Conservation (phyloP, 768 basidiomycete genomes). For the Kwoniella pini region DNA sequence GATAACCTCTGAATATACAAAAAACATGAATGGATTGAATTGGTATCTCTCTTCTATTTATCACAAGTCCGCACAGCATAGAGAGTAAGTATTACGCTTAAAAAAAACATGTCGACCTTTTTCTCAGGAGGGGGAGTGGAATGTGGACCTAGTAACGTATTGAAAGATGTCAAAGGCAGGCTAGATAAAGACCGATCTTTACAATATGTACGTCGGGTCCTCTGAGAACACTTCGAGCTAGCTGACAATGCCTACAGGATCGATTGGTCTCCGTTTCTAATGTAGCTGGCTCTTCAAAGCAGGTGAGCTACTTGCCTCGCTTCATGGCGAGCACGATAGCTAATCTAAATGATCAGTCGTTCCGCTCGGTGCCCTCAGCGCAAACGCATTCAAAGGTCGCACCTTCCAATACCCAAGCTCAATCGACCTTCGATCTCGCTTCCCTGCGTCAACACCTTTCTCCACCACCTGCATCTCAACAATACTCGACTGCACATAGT, state of each 20-base stretch:
- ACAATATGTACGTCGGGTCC: slow-evolving; percentile 33
- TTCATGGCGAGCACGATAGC: too few relatives aligned
- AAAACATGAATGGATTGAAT: too few relatives aligned
- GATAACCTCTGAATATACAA: too few relatives aligned
- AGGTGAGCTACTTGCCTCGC: slow-evolving; percentile 6
- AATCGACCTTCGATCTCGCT: slow-evolving; percentile 38
- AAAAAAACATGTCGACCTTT: slow-evolving; percentile 38
- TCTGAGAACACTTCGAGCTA: not conserved
- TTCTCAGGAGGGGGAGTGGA: slow-evolving; percentile 38
- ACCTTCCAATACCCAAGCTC: not conserved
- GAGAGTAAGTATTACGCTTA: too few relatives aligned
- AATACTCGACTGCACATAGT: not conserved
- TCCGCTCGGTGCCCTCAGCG: slow-evolving; percentile 2
- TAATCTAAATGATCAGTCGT: slow-evolving; percentile 17
- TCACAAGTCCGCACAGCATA: too few relatives aligned
- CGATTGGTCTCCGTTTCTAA: slow-evolving; percentile 34
- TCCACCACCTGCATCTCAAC: slow-evolving; percentile 15
- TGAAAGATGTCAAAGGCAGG: slow-evolving; percentile 39
- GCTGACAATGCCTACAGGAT: slow-evolving; percentile 21
- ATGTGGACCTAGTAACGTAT: slow-evolving; percentile 40
- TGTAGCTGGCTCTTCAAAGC: slow-evolving; percentile 35
- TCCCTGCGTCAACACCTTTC: slow-evolving; percentile 34
- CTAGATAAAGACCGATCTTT: slow-evolving; percentile 36
- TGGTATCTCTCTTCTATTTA: too few relatives aligned
- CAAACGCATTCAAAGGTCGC: not conserved